Evolutionary conservation across 768 basidiomycete species (phyloP).

Genomic region (Lactarius vividus): DNA sequence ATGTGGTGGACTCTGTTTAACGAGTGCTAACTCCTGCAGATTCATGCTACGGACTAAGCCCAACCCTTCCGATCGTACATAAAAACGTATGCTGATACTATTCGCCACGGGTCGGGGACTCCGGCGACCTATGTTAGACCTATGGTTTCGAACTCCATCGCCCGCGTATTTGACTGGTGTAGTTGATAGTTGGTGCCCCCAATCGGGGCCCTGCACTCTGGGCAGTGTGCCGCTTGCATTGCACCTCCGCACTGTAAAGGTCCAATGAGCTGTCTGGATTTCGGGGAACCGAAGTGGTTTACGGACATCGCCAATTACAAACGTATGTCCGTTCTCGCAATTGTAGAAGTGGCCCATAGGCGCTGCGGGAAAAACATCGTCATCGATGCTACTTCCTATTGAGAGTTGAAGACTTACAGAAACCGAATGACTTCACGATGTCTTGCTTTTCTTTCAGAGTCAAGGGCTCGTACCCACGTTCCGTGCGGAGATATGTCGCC

Average conservation of each 20-base stretch:
- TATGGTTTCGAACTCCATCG: constrained; percentile 42
- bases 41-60: too few relatives aligned
- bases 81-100: not conserved
- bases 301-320: constrained; percentile 55
- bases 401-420: constrained; percentile 26
- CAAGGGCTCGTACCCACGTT: constrained; percentile 29
- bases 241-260: constrained; percentile 55
- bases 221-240: constrained; percentile 45
- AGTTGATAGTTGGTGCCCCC: constrained; percentile 49
- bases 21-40: too few relatives aligned
- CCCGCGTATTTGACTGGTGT: constrained; percentile 43
- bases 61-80: too few relatives aligned
- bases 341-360: constrained; percentile 37
- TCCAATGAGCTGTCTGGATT: constrained; percentile 9
- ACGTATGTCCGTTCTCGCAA: constrained; percentile 56
- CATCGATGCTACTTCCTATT: not conserved
- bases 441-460: constrained; percentile 32
- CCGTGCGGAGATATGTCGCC: constrained; percentile 25
- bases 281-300: not conserved
- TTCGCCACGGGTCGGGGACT: constrained; percentile 28
- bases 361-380: constrained; percentile 17
- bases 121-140: constrained; percentile 35
- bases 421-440: constrained; percentile 33
- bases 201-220: constrained; percentile 55
- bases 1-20: too few relatives aligned